Evolutionary conservation across 2,329 filamentous ascomycete species (phyloP).

Genomic region (Neonectria neomacrospora): DNA sequence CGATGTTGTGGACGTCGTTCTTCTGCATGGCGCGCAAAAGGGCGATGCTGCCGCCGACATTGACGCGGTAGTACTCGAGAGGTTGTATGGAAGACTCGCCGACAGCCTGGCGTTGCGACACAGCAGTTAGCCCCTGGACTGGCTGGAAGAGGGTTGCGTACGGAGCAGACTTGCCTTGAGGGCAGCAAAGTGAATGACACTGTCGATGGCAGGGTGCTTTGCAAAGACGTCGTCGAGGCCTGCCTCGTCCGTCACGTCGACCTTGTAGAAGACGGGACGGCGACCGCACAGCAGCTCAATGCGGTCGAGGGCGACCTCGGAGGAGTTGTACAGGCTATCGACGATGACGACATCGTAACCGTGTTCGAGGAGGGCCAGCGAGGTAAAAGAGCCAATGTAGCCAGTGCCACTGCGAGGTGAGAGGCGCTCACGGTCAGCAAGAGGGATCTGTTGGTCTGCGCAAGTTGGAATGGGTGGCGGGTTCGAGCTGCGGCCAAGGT

Average conservation of each 20-base stretch:
- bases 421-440: constrained; percentile 35
- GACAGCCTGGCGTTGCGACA: constrained; percentile 75
- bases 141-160: not conserved
- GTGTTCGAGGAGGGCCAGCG: constrained; percentile 89
- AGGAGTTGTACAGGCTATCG: constrained; percentile 98
- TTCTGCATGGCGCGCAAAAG: constrained; percentile 88
- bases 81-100: constrained; percentile 95
- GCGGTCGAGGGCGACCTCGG: constrained; percentile 88
- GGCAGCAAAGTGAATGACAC: constrained; percentile 98
- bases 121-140: constrained; percentile 23
- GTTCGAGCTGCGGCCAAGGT: not conserved
- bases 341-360: constrained; percentile 97
- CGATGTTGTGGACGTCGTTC: constrained; percentile 94
- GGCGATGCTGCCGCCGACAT: constrained; percentile 90
- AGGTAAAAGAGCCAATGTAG: constrained; percentile 98
- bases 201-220: constrained; percentile 93
- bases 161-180: constrained; percentile 75
- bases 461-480: not conserved
- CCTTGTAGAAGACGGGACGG: constrained; percentile 84
- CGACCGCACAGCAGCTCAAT: constrained; percentile 94
- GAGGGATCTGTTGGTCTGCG: constrained; percentile 8
- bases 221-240: constrained; percentile 88
- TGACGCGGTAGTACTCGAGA: constrained; percentile 97
- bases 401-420: constrained; percentile 80
- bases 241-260: constrained; percentile 88